Evolutionary conservation across 306 rosid genomes (phyloP), one percentile per base, ranked within the genome.

Genomic region (Clitoria ternatea): DNA sequence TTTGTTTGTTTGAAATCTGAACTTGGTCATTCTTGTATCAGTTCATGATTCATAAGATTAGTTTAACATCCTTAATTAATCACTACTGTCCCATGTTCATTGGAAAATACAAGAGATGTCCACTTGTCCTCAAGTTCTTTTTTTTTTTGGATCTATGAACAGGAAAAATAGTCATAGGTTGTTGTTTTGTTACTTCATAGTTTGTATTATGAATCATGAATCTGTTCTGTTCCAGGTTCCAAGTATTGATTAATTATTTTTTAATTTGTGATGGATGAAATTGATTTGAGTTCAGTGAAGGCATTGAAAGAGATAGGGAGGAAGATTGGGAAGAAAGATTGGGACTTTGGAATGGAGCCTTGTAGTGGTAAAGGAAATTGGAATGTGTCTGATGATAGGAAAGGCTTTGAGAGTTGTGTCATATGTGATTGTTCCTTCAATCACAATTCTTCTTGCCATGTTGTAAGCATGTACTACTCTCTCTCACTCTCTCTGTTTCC

Each of bases 311-410:
- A 77, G 76, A 90, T 93, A 69, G 97, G 85, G 67, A 87, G 62
- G 80, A 87, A 87, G 40, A 13, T 93, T 60, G 96, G 98, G 71
- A 90, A 88, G 86, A 92, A 72, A 49, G 94, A 90, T 12, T 93
- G 98, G 98, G 82, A 93, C 57, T 93, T 93, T 76, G 80, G 78
- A 37, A 69, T 81, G 40, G 94, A 90, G 44, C 96, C 97, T 5
- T 93, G 98, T 75, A 79, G 85, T 61, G 87, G 83, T 45, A 85
- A 82, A 80, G 97, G 89, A 14, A 88, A 74, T 0, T 90, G 97
- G 98, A 83, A n/a, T 2, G 77, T 26, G 0, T 15, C 75, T 48
- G 70, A 56, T 52, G 85, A 26, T 11, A 53, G 76, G 77, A 87
- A 81, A 83, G 81, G 88, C 7, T 79, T 83, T 77, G 87, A 85